These are phyloP conservation scores for Calonectria ilicicola DNA, from an alignment of 2,329 filamentous ascomycete genomes.

Conservation along the genomic window DNA sequence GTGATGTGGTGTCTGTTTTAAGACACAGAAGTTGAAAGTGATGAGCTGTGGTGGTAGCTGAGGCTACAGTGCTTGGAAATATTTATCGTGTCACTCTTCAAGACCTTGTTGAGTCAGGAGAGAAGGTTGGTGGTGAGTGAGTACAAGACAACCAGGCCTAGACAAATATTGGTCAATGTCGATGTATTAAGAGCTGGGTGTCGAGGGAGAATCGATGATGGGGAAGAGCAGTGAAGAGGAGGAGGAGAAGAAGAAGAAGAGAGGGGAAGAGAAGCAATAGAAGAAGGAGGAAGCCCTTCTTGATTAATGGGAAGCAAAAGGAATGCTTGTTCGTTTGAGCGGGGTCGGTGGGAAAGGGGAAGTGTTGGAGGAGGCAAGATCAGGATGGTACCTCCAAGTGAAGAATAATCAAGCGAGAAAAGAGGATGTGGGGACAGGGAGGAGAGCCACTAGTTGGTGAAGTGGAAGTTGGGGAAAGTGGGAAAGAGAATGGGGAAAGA, in stretches of 20 bases:
- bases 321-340: constrained; percentile 19
- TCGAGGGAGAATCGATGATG: neutral
- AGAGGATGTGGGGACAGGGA: constrained; percentile 11
- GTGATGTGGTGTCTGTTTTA: constrained; percentile 2
- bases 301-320: constrained; percentile 14
- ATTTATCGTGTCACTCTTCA: neutral
- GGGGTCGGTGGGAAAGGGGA: constrained; percentile 5
- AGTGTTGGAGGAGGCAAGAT: constrained; percentile 22
- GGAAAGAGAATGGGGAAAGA: constrained; percentile 25
- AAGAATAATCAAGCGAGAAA: constrained; percentile 26
- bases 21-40: neutral
- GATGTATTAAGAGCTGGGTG: neutral
- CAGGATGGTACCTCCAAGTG: constrained; percentile 33
- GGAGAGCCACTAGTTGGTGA: constrained; percentile 20
- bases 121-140: neutral
- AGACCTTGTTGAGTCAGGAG: neutral
- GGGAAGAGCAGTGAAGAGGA: neutral
- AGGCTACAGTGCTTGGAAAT: too few relatives aligned
- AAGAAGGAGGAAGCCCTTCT: neutral
- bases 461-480: constrained; percentile 22
- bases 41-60: neutral
- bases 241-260: neutral
- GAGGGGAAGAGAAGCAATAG: constrained; percentile 1
- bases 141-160: neutral
- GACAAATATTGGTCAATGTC: constrained; percentile 10